phyloP scores from a whole-genome alignment of 2,329 filamentous ascomycete species.

The Diaporthe amygdali region DNA sequence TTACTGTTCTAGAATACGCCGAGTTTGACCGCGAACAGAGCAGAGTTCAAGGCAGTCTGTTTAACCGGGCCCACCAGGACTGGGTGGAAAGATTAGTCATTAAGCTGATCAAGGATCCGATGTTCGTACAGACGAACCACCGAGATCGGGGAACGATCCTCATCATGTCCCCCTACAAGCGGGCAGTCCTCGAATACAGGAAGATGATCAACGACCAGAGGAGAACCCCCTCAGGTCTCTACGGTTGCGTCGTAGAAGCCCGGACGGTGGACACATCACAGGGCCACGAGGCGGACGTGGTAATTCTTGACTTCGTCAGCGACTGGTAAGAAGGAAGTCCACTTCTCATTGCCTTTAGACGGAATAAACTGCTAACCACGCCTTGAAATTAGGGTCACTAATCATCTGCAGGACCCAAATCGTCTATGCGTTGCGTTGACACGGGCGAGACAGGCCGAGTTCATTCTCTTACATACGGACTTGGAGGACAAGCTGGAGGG shows the following conservation, averaged over 20 bases:
- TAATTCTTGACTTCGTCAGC: constrained; percentile 53
- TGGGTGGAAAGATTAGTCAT: not conserved
- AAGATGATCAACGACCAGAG: constrained; percentile 31
- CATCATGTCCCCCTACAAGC: constrained; percentile 49
- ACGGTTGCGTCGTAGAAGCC: constrained; percentile 42
- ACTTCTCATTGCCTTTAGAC: not conserved
- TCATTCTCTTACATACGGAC: constrained; percentile 48
- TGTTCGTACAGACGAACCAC: constrained; percentile 38
- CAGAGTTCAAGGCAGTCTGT: not conserved
- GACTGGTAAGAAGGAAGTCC: constrained; percentile 28
- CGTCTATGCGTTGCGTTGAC: constrained; percentile 53
- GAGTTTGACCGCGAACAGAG: not conserved
- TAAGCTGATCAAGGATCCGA: constrained; percentile 24
- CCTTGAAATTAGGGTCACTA: constrained; percentile 29
- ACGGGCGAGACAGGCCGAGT: constrained; percentile 48
- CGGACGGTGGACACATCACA: constrained; percentile 52
- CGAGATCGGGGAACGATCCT: constrained; percentile 43
- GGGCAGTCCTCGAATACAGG: constrained; percentile 42
- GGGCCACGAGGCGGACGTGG: constrained; percentile 53
- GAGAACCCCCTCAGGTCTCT: constrained; percentile 31
- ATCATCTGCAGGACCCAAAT: constrained; percentile 49
- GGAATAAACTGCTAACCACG: not conserved
- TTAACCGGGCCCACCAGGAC: not conserved
- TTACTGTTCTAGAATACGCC: not conserved
- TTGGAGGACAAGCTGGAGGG: constrained; percentile 31